These are phyloP conservation scores for Jamesozyma spencerorum DNA, from an alignment of 805 yeast genomes.

Conservation along the genomic window DNA sequence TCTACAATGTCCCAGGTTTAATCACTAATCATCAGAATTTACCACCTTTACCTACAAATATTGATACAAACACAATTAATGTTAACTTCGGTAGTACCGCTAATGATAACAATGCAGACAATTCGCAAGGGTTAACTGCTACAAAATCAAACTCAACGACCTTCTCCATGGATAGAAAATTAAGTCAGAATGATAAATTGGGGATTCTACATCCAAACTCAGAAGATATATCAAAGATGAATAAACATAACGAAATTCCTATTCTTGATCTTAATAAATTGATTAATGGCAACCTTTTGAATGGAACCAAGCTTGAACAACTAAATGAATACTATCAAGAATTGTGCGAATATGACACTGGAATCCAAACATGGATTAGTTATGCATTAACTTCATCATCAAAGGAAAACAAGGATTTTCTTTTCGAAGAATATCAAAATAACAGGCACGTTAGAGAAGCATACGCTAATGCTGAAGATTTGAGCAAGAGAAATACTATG, in stretches of 20 bases:
- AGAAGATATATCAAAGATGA: constrained; percentile 22
- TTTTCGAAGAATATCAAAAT: constrained; percentile 34
- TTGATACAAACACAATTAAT: not conserved
- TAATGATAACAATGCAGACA: not conserved
- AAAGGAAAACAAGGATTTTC: constrained; percentile 25
- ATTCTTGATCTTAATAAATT: constrained; percentile 35
- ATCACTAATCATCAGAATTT: constrained; percentile 19
- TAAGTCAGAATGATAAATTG: not conserved
- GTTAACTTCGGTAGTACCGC: not conserved
- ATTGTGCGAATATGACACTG: constrained; percentile 41
- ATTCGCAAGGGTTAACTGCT: not conserved
- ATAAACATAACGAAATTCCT: constrained; percentile 35
- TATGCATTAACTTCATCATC: constrained; percentile 27
- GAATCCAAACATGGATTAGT: constrained; percentile 47
- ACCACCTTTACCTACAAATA: constrained; percentile 28
- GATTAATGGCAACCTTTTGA: constrained; percentile 18
- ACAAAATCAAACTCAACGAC: not conserved
- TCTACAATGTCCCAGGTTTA: constrained; percentile 30
- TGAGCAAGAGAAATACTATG: constrained; percentile 31
- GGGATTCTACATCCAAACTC: constrained; percentile 15
- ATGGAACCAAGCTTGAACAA: constrained; percentile 21
- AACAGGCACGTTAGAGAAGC: constrained; percentile 51
- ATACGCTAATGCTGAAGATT: constrained; percentile 50
- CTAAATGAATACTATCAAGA: constrained; percentile 29
- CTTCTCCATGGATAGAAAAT: not conserved